Evolutionary conservation across 805 yeast species (phyloP).

Genomic region (Candida sphagnicola): DNA sequence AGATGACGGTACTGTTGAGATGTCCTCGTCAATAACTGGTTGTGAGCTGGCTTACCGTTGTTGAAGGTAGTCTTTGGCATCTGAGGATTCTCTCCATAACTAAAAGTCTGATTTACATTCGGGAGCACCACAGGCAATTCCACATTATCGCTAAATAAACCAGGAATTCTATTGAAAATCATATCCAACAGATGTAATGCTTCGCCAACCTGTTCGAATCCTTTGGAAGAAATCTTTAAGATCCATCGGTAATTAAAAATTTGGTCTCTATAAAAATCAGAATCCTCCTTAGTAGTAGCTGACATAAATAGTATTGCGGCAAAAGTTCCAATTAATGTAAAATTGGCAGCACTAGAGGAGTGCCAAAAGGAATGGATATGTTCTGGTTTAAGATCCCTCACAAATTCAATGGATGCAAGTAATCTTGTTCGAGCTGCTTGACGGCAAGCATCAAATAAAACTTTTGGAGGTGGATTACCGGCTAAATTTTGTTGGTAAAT

Average conservation of each 20-base stretch:
- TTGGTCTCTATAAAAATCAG: conserved; percentile 59
- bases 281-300: conserved; percentile 57
- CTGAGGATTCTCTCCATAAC: neutral
- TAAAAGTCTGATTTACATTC: conserved; percentile 13
- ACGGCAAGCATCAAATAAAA: conserved; percentile 58
- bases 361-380: conserved; percentile 91
- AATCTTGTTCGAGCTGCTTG: conserved; percentile 82
- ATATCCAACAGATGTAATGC: conserved; percentile 72
- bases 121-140: conserved; percentile 37
- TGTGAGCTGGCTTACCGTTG: conserved; percentile 1
- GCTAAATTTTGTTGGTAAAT: conserved; percentile 34
- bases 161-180: conserved; percentile 73
- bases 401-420: conserved; percentile 76
- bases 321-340: conserved; percentile 82
- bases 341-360: conserved; percentile 70
- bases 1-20: neutral
- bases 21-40: neutral
- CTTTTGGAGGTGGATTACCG: conserved; percentile 32
- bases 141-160: conserved; percentile 42
- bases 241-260: conserved; percentile 75
- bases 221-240: conserved; percentile 67
- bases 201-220: conserved; percentile 72
- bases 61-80: neutral
- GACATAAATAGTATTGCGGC: conserved; percentile 79
- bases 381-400: conserved; percentile 70